phyloP scores from a whole-genome alignment of 495 filamentous ascomycete genomes.

The Podospora australis region DNA sequence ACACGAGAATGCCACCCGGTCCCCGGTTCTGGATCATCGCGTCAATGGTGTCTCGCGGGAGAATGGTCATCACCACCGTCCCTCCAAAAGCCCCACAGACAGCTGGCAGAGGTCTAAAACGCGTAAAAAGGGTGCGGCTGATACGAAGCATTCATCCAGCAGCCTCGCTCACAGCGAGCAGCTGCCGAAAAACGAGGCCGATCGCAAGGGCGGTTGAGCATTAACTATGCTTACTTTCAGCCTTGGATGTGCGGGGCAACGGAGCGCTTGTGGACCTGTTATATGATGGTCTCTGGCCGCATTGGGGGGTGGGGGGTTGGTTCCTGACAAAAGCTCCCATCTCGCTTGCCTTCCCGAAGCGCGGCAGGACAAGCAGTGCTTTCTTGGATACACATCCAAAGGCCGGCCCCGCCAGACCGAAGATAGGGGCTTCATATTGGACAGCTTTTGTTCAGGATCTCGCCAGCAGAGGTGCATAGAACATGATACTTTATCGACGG shows the following conservation, averaged over 20 bases:
- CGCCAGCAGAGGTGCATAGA: slow-evolving; percentile 1
- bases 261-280: no score
- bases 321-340: no score
- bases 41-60: slow-evolving; percentile 31
- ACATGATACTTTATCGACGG: slow-evolving; percentile 5
- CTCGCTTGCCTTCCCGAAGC: no score
- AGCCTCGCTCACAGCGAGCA: slow-evolving; percentile 38
- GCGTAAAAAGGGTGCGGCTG: slow-evolving; percentile 41
- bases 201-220: slow-evolving; percentile 48
- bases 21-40: slow-evolving; percentile 26
- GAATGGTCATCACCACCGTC: slow-evolving; percentile 42
- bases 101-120: slow-evolving; percentile 45
- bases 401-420: slow-evolving; percentile 5
- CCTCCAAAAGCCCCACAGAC: slow-evolving; percentile 45
- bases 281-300: no score
- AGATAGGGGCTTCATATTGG: slow-evolving; percentile 20
- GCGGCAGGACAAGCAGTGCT: neutral
- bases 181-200: slow-evolving; percentile 43
- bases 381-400: slow-evolving; percentile 26
- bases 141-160: slow-evolving; percentile 29
- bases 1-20: slow-evolving; percentile 18
- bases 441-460: slow-evolving; percentile 26
- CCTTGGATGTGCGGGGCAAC: no score
- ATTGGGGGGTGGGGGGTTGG: no score
- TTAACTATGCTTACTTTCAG: no score